Evolutionary conservation across 208 protist genomes (phyloP).

Genomic region (Trypanosomatidae sp.): DNA sequence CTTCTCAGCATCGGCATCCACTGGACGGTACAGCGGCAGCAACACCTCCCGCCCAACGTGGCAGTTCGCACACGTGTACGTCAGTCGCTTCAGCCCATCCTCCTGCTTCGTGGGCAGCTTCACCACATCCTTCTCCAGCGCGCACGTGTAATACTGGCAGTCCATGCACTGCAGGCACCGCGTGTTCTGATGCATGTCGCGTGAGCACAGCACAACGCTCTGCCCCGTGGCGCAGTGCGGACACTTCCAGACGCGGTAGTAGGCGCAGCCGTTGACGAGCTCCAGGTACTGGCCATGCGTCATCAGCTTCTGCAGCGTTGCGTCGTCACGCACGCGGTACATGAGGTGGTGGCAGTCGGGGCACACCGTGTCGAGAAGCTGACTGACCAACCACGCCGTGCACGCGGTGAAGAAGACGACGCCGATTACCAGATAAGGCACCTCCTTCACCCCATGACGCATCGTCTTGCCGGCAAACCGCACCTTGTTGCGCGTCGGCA

Average conservation of each 20-base stretch:
- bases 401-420: conserved; percentile 60
- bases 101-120: conserved; percentile 80
- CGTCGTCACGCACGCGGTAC: conserved; percentile 74
- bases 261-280: conserved; percentile 68
- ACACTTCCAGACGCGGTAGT: conserved; percentile 86
- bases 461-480: conserved; percentile 62
- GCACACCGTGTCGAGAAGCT: conserved; percentile 80
- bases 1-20: conserved; percentile 59
- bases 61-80: conserved; percentile 83
- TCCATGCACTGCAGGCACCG: conserved; percentile 84
- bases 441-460: conserved; percentile 51
- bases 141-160: conserved; percentile 86
- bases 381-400: conserved; percentile 57
- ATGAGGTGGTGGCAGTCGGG: conserved; percentile 72
- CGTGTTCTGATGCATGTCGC: conserved; percentile 81
- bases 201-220: conserved; percentile 61
- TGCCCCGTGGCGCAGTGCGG: conserved; percentile 55
- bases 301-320: conserved; percentile 60
- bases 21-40: conserved; percentile 69
- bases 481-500: conserved; percentile 71
- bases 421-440: conserved; percentile 64
- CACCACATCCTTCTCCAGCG: conserved; percentile 67
- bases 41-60: conserved; percentile 69
- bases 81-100: conserved; percentile 77
- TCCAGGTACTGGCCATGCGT: conserved; percentile 77